A percentile compares a stretch with the other conserved stretches of the same genome.
phyloP scores from a whole-genome alignment of 495 filamentous ascomycete species.

The Xylaria castorea region DNA sequence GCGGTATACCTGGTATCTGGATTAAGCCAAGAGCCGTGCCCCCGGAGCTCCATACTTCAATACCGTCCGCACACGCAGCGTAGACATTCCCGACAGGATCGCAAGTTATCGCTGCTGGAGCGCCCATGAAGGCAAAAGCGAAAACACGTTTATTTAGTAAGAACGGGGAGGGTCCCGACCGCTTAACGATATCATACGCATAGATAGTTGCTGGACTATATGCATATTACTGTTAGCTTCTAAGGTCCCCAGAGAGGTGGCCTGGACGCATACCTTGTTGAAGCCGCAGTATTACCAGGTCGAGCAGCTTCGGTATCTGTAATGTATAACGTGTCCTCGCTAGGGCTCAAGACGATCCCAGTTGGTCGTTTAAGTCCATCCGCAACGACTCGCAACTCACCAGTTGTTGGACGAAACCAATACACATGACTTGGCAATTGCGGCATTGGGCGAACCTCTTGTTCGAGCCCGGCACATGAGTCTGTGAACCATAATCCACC shows the following conservation, averaged over 20 bases:
- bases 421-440: constrained; percentile 56
- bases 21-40: constrained; percentile 52
- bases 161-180: constrained; percentile 39
- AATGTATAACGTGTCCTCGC: constrained; percentile 49
- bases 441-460: constrained; percentile 51
- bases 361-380: constrained; percentile 52
- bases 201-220: constrained; percentile 43
- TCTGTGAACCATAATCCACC: constrained; percentile 61
- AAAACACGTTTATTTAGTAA: constrained; percentile 59
- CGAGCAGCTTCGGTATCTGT: constrained; percentile 48
- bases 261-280: constrained; percentile 27
- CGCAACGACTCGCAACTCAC: constrained; percentile 49
- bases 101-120: constrained; percentile 54
- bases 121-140: constrained; percentile 52
- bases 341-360: constrained; percentile 50
- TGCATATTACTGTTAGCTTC: not conserved
- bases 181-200: constrained; percentile 42
- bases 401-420: constrained; percentile 42
- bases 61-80: constrained; percentile 55
- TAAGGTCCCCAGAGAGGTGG: not conserved
- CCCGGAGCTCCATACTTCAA: constrained; percentile 55
- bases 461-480: constrained; percentile 48
- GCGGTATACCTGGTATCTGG: constrained; percentile 41
- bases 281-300: constrained; percentile 34
- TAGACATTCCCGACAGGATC: constrained; percentile 54